phyloP scores from a whole-genome alignment of 805 yeast genomes.

The Wickerhamomyces chambardii region DNA sequence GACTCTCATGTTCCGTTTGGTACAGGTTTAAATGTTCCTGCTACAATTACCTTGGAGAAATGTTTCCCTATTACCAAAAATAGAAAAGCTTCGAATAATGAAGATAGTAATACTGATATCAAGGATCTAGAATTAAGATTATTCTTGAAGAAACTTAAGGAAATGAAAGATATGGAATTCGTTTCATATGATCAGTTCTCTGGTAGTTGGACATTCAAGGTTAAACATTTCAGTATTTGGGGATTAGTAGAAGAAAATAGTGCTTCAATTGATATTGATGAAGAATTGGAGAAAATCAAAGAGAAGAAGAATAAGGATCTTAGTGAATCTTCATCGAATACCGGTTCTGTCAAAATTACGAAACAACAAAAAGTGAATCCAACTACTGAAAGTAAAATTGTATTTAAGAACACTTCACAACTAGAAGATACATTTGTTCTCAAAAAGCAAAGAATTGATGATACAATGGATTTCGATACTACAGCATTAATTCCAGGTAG shows the following conservation, averaged over 20 bases:
- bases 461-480: conserved; percentile 10
- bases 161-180: conserved; percentile 64
- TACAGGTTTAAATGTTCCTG: conserved; percentile 67
- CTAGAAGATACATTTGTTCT: conserved; percentile 20
- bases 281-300: conserved; percentile 18
- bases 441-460: conserved; percentile 20
- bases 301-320: conserved; percentile 5
- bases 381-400: neutral
- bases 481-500: conserved; percentile 18
- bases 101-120: conserved; percentile 7
- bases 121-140: conserved; percentile 32
- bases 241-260: conserved; percentile 69
- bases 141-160: conserved; percentile 41
- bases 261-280: conserved; percentile 43
- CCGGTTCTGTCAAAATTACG: too few relatives aligned
- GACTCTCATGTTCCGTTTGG: conserved; percentile 59
- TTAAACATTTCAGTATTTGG: conserved; percentile 92
- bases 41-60: conserved; percentile 58
- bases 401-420: neutral
- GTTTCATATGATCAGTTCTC: conserved; percentile 70
- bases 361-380: neutral
- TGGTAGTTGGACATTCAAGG: conserved; percentile 73
- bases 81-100: too few relatives aligned
- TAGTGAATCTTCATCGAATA: conserved; percentile 2
- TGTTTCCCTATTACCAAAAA: conserved; percentile 36